Base-by-base conservation (phyloP, 108 stramenopile genomes). In the Conticribra guillardii region DNA sequence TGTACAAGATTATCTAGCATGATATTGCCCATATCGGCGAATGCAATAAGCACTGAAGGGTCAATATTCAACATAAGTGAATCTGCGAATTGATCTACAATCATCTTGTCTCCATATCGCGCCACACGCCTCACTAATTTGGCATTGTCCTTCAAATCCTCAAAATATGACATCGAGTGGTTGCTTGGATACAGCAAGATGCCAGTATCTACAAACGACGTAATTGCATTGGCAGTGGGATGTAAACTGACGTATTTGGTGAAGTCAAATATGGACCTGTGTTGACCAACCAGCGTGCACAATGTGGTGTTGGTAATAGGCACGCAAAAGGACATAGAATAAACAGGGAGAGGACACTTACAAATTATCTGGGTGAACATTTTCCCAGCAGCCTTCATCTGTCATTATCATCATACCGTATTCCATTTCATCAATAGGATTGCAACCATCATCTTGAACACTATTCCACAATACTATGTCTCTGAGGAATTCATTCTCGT, bases 321-420 rank as follows among this genome's bases (percentile, higher is more conserved):
- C 8, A 24, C 49, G 64, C 18, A 54, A 54, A 54, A 2, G 7
- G 1, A n/a, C 16, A 23, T 22, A 0, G 3, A 1, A 50, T 16
- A 52, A 21, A 24, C 3, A n/a, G 32, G 73, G 60, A 14, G 49
- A 53, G 21, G 27, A 68, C 5, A 62, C 79, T 60, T 45, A 67
- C 72, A 77, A 56, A 11, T 74, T 57, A 53, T 82, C 63, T 11
- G 77, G 81, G 50, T 84, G 84, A 14, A 79, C 76, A 70, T 84
- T 76, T 49, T 84, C 73, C 75, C 76, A 84, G 31, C 84, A 84
- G 8, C 70, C 71, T 21, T 63, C 76, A 27, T 56, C 29, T 23
- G 76, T 81, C 75, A 61, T 76, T 21, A 83, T 64, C 29, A 76
- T 47, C 70, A 80, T 75, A 45, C 79, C 76, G 22, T 74, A 80